These are phyloP conservation scores for Lepidium sativum DNA, from an alignment of 345 rosid genomes.

Conservation along the genomic window DNA sequence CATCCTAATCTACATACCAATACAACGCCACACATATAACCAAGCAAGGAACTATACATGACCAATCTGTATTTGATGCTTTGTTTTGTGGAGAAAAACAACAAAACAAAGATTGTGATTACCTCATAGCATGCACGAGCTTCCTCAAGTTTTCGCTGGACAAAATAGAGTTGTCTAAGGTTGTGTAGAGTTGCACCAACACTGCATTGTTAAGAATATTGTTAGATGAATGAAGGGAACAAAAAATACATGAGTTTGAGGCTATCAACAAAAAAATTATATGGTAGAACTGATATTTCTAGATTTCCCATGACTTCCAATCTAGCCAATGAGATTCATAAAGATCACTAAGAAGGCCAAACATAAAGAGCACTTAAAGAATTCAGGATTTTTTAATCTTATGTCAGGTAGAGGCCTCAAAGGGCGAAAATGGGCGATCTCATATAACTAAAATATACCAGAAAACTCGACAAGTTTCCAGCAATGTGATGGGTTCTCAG, in stretches of 20 bases:
- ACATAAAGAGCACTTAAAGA: background rate
- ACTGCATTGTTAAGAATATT: slow-evolving; percentile 33
- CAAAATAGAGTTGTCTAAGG: slow-evolving; percentile 74
- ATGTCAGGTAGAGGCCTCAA: background rate
- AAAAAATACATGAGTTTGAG: no score
- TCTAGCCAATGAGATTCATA: background rate
- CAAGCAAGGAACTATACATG: background rate
- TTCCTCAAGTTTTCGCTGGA: slow-evolving; percentile 61
- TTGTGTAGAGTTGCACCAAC: slow-evolving; percentile 84
- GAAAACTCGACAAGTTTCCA: background rate
- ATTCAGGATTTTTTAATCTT: background rate
- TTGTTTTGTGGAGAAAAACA: background rate
- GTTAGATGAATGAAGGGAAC: background rate
- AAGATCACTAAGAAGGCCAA: background rate
- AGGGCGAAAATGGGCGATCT: background rate
- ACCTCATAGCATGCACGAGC: slow-evolving; percentile 79
- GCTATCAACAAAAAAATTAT: background rate
- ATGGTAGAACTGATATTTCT: background rate
- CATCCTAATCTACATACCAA: background rate
- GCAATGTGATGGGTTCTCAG: background rate
- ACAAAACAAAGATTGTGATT: slow-evolving; percentile 1
- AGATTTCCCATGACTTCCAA: background rate
- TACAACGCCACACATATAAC: background rate
- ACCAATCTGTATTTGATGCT: background rate
- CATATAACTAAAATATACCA: background rate